Percentiles rank a stretch among this genome's conserved stretches.
Evolutionary conservation across 306 rosid genomes (phyloP).

Genomic region (Begonia loranthoides): DNA sequence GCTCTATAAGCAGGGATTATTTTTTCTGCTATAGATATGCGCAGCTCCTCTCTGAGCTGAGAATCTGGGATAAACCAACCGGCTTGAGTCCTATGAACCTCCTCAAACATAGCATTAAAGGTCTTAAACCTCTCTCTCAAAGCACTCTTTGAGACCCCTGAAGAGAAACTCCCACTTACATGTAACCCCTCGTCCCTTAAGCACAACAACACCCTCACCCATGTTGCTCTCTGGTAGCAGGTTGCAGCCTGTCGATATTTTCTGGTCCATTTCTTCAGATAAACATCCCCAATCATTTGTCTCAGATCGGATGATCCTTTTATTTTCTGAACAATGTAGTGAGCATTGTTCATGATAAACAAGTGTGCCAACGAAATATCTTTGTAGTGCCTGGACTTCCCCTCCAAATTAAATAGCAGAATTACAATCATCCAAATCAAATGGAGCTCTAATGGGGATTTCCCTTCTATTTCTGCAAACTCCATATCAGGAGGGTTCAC

Average conservation of each 20-base stretch:
- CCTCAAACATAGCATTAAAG: constrained; percentile 92
- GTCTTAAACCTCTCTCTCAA: constrained; percentile 92
- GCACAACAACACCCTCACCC: constrained; percentile 81
- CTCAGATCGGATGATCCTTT: constrained; percentile 79
- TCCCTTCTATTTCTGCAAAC: constrained; percentile 68
- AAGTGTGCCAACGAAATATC: constrained; percentile 63
- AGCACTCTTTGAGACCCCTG: constrained; percentile 84
- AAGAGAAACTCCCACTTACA: constrained; percentile 76
- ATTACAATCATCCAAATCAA: constrained; percentile 95
- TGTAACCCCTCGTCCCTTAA: constrained; percentile 90
- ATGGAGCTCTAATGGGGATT: constrained; percentile 69
- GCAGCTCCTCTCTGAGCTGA: constrained; percentile 91
- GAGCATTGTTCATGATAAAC: constrained; percentile 95
- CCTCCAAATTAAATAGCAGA: constrained; percentile 84
- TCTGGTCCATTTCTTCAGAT: constrained; percentile 68
- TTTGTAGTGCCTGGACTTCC: constrained; percentile 81
- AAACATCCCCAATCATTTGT: constrained; percentile 86
- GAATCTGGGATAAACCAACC: constrained; percentile 86
- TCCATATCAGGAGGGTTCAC: constrained; percentile 90
- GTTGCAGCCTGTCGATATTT: constrained; percentile 83
- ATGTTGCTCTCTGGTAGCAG: constrained; percentile 88
- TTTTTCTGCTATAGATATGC: constrained; percentile 77
- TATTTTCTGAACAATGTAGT: constrained; percentile 89
- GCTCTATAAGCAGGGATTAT: constrained; percentile 88
- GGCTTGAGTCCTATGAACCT: constrained; percentile 85